A percentile compares a stretch with the other conserved stretches of the same genome.
phyloP scores from a whole-genome alignment of 148 eudicot genomes.

The Cornus controversa region DNA sequence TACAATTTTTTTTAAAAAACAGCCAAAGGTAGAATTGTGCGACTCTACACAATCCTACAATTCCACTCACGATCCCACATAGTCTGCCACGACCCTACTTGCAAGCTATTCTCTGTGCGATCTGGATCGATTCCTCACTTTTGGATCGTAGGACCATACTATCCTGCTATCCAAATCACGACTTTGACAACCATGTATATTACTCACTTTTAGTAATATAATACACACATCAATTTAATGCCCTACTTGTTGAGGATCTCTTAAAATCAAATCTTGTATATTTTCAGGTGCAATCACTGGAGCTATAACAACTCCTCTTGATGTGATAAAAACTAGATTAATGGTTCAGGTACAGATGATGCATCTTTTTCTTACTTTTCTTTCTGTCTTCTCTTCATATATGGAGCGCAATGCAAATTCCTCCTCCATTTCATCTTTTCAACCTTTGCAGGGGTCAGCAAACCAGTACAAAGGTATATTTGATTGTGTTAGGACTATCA shows the following conservation, averaged over 20 bases:
- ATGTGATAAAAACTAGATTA: conserved; percentile 83
- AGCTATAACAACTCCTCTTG: conserved; percentile 84
- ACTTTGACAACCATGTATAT: too few relatives aligned
- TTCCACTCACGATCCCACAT: too few relatives aligned
- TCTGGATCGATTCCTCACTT: too few relatives aligned
- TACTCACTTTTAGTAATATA: too few relatives aligned
- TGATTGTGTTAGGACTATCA: conserved; percentile 66
- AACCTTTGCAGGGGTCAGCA: conserved; percentile 56
- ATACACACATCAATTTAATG: not conserved
- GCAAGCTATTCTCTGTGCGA: too few relatives aligned
- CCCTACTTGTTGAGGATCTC: not conserved
- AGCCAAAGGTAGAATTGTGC: too few relatives aligned
- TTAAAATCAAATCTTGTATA: conserved; percentile 1
- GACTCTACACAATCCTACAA: too few relatives aligned
- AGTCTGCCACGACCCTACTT: too few relatives aligned
- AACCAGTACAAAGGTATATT: conserved; percentile 62
- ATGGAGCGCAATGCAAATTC: not conserved
- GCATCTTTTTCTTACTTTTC: not conserved
- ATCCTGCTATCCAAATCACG: too few relatives aligned
- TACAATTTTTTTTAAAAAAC: too few relatives aligned
- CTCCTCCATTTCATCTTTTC: not conserved
- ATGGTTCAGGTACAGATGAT: conserved; percentile 68
- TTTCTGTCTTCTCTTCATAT: not conserved
- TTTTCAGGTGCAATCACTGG: conserved; percentile 80
- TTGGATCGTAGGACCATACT: too few relatives aligned